These are phyloP conservation scores for Mortierella sp. DNA, from an alignment of 371 early-diverging fungal species.

Conservation along the genomic window DNA sequence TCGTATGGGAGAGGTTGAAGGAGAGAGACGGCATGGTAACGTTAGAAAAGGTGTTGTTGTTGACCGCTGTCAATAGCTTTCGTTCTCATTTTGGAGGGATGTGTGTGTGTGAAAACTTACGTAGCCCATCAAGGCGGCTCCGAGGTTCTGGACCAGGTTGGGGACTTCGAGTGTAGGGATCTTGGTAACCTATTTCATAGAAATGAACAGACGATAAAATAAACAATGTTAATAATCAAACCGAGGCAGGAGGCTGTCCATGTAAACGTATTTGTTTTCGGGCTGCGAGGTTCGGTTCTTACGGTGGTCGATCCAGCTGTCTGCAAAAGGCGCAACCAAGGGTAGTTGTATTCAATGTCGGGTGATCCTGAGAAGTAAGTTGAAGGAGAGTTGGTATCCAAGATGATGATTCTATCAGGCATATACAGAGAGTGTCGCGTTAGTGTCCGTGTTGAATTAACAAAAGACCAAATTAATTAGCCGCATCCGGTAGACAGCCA, in stretches of 20 bases:
- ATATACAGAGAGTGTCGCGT: not conserved
- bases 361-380: slow-evolving; percentile 46
- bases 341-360: slow-evolving; percentile 46
- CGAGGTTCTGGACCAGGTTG: slow-evolving; percentile 53
- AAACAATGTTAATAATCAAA: not conserved
- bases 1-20: not conserved
- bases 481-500: not conserved
- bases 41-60: not conserved
- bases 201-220: not conserved
- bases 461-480: too few species aligned
- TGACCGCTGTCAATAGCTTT: not conserved
- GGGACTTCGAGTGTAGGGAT: slow-evolving; percentile 56
- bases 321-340: slow-evolving; percentile 52
- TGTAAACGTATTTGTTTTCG: not conserved
- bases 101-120: slow-evolving; percentile 18
- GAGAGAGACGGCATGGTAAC: not conserved
- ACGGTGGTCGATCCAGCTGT: slow-evolving; percentile 48
- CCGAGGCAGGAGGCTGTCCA: not conserved
- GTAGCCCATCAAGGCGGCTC: slow-evolving; percentile 48
- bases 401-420: slow-evolving; percentile 37
- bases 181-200: slow-evolving; percentile 23
- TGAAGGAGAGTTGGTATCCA: slow-evolving; percentile 51
- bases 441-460: not conserved
- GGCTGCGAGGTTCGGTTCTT: not conserved
- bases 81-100: too few species aligned